A percentile compares a stretch with the other conserved stretches of the same genome.
phyloP scores from a whole-genome alignment of 345 rosid species.

The Euphorbia peplus region DNA sequence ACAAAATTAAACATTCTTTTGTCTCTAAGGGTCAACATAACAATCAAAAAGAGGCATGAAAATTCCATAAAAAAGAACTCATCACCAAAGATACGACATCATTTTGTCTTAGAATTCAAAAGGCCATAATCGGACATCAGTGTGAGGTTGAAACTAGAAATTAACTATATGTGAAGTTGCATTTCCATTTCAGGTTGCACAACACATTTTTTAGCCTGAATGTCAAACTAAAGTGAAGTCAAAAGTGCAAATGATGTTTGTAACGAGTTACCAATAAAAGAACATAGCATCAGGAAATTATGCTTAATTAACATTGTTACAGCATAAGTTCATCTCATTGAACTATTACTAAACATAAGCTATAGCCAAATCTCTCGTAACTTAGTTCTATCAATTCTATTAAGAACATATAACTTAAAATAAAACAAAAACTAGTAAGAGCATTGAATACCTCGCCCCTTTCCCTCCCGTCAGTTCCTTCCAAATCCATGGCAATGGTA shows the following conservation, averaged over 20 bases:
- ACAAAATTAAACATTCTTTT: not conserved
- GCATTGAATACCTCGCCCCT: constrained; percentile 71
- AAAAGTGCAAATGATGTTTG: too few species aligned
- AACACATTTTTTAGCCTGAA: not conserved
- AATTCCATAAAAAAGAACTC: not conserved
- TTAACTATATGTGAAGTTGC: too few species aligned
- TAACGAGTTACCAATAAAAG: too few species aligned
- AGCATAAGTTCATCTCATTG: not conserved
- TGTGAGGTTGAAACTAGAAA: too few species aligned
- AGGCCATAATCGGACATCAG: not conserved
- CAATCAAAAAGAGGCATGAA: not conserved
- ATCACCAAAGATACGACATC: not conserved
- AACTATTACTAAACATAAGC: not conserved
- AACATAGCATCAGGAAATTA: too few species aligned
- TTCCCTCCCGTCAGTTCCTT: constrained; percentile 83
- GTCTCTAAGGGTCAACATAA: not conserved
- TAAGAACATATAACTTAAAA: not conserved
- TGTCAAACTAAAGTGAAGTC: too few species aligned
- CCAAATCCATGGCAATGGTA: constrained; percentile 73
- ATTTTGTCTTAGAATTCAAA: not conserved
- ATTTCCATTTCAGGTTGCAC: too few species aligned
- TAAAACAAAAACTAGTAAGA: not conserved
- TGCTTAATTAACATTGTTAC: too few species aligned
- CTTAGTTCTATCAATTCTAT: not conserved
- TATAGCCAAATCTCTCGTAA: not conserved